Evolutionary conservation across 78 protist species (phyloP).

Genomic region (Guillardia theta): DNA sequence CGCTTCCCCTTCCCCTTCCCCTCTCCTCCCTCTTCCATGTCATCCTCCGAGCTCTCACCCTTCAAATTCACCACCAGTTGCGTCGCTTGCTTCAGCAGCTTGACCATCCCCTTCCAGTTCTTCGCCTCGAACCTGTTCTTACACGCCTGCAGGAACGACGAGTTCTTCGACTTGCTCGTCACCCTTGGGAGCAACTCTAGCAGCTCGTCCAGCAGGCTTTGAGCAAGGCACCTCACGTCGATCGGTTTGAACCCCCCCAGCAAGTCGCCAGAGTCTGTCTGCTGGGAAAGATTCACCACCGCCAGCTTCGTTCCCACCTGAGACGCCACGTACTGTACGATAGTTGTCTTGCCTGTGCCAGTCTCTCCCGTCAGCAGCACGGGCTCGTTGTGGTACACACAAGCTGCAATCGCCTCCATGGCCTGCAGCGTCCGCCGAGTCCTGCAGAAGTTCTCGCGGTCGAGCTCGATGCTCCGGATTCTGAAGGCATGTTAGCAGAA

Average conservation of each 20-base stretch:
- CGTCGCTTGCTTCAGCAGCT: conserved; percentile 42
- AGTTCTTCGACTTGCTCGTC: conserved; percentile 42
- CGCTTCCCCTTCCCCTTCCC: not conserved
- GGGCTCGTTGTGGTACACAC: conserved; percentile 83
- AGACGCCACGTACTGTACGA: conserved; percentile 91
- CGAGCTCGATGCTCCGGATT: too few species aligned
- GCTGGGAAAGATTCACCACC: conserved; percentile 92
- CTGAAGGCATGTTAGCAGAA: conserved; percentile 82
- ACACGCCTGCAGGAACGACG: conserved; percentile 39
- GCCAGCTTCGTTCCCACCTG: conserved; percentile 65
- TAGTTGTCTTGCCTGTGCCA: conserved; percentile 97
- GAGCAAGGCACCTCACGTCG: conserved; percentile 67
- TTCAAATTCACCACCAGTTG: not conserved
- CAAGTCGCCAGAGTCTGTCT: conserved; percentile 92
- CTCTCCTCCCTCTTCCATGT: not conserved
- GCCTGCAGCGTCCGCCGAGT: conserved; percentile 83
- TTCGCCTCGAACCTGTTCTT: not conserved
- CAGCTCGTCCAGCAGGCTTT: conserved; percentile 61
- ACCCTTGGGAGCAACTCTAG: conserved; percentile 42
- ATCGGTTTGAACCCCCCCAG: conserved; percentile 98
- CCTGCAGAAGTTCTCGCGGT: conserved; percentile 63
- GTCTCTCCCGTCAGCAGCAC: conserved; percentile 84
- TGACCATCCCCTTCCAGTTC: not conserved
- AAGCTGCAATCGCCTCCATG: conserved; percentile 81
- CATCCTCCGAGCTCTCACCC: not conserved